Evolutionary conservation across 176 grass and related monocot genomes (phyloP).

Genomic region (Oryza brachyantha): DNA sequence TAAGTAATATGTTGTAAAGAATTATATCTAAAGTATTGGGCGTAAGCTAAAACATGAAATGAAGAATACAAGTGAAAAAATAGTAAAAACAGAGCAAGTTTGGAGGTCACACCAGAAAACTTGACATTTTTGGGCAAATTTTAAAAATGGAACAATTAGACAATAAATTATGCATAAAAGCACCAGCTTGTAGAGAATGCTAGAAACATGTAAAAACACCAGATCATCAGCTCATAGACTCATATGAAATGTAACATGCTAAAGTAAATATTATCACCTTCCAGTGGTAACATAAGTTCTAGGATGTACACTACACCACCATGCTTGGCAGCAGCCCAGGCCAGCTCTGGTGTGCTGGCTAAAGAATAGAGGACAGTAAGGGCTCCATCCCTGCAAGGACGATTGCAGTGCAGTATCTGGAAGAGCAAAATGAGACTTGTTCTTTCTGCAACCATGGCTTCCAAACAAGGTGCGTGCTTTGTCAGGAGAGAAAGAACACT

Average conservation of each 20-base stretch:
- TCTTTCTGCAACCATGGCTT: conserved; percentile 99
- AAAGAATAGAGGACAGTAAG: conserved; percentile 96
- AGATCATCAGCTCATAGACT: neutral
- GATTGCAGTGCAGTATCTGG: conserved; percentile 88
- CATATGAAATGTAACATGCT: neutral
- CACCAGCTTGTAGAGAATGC: neutral
- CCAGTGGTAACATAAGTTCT: conserved; percentile 90
- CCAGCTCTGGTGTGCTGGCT: conserved; percentile 88
- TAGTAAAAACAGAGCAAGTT: neutral
- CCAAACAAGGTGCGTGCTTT: conserved; percentile 92
- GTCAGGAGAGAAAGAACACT: conserved; percentile 90
- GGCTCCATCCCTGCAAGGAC: conserved; percentile 77
- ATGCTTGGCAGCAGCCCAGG: conserved; percentile 97
- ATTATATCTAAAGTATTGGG: conserved; percentile 5
- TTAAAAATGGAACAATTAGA: conserved; percentile 12
- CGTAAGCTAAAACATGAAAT: conserved; percentile 17
- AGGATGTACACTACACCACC: conserved; percentile 98
- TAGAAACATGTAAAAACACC: conserved; percentile 14
- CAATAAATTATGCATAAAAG: neutral
- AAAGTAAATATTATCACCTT: conserved; percentile 49
- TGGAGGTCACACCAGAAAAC: neutral
- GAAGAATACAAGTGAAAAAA: neutral
- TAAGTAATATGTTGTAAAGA: conserved; percentile 24
- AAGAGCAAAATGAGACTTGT: conserved; percentile 84
- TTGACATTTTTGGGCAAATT: conserved; percentile 17